Evolutionary conservation across 1,284 basidiomycete genomes (phyloP).

Genomic region (Lentinula novae-zelandiae): DNA sequence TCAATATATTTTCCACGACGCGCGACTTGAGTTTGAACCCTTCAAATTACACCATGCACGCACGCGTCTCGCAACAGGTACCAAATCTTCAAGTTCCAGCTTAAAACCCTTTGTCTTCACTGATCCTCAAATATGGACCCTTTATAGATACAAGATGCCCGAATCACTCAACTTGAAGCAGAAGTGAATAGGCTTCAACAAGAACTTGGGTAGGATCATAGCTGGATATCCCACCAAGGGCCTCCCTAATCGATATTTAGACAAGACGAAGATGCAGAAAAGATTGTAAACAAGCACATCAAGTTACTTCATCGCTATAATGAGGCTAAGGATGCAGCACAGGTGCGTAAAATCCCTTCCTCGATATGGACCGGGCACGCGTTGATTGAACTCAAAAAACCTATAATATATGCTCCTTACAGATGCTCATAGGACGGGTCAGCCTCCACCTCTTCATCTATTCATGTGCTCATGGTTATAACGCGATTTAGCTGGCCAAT

Average conservation of each 20-base stretch:
- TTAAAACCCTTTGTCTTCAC: not conserved
- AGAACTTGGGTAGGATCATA: conserved; percentile 40
- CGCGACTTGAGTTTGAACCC: not conserved
- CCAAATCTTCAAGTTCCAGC: not conserved
- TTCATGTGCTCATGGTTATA: not conserved
- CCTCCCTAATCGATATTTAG: conserved; percentile 29
- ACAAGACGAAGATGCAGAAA: conserved; percentile 51
- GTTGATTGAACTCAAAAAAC: not conserved
- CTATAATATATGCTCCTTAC: conserved; percentile 7
- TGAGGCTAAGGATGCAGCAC: conserved; percentile 77
- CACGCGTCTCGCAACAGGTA: conserved; percentile 9
- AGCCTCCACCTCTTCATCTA: not conserved
- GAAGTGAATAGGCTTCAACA: conserved; percentile 51
- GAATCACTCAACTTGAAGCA: conserved; percentile 44
- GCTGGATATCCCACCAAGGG: not conserved
- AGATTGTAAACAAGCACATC: conserved; percentile 67
- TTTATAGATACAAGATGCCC: conserved; percentile 50
- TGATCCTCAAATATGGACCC: not conserved
- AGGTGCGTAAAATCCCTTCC: conserved; percentile 37
- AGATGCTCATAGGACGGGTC: conserved; percentile 33
- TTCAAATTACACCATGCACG: conserved; percentile 1
- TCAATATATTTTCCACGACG: too few species aligned
- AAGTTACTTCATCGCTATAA: conserved; percentile 72
- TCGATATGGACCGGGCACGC: too few species aligned
- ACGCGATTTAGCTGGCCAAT: conserved; percentile 6